Percentiles rank a stretch among this genome's conserved stretches.
Conservation (phyloP, 1,284 basidiomycete species). For the Lentinus polychrous region DNA sequence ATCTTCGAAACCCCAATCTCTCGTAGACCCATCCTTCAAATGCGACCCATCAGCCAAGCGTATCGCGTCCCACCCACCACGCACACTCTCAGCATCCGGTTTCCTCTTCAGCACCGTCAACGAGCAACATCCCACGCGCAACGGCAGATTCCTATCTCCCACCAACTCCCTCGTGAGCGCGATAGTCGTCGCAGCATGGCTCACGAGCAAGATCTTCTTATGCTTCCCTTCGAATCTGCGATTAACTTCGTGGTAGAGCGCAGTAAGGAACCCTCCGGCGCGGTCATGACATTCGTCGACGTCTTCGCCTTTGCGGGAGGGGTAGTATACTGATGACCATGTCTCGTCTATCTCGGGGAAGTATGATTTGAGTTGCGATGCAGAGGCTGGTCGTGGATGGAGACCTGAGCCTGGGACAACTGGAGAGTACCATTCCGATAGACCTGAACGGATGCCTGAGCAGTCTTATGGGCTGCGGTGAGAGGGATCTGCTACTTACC, state of each 20-base stretch:
- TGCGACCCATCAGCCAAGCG: slow-evolving; percentile 50
- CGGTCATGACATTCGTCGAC: slow-evolving; percentile 61
- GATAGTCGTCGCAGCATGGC: slow-evolving; percentile 77
- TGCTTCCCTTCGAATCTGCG: slow-evolving; percentile 35
- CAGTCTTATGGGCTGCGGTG: not conserved
- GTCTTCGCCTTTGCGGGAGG: slow-evolving; percentile 67
- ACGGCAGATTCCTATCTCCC: slow-evolving; percentile 39
- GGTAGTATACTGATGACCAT: slow-evolving; percentile 63
- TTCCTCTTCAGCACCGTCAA: slow-evolving; percentile 43
- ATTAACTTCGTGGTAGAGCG: slow-evolving; percentile 46
- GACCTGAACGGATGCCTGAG: slow-evolving; percentile 36
- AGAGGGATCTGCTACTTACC: slow-evolving; percentile 34
- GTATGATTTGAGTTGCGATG: slow-evolving; percentile 42
- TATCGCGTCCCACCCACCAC: slow-evolving; percentile 41
- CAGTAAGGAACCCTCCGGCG: slow-evolving; percentile 41
- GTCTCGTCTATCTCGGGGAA: slow-evolving; percentile 55
- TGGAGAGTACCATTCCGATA: slow-evolving; percentile 83
- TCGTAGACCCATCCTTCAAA: slow-evolving; percentile 50
- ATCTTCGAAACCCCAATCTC: slow-evolving; percentile 81
- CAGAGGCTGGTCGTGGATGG: slow-evolving; percentile 59
- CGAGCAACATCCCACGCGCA: slow-evolving; percentile 67
- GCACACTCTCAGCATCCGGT: slow-evolving; percentile 16
- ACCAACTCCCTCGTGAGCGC: slow-evolving; percentile 59
- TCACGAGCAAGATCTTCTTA: slow-evolving; percentile 56
- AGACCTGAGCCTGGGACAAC: slow-evolving; percentile 60